A percentile compares a stretch with the other conserved stretches of the same genome.
Conservation (phyloP, 139 green algal species). For the Chlamydomonas schloesseri region DNA sequence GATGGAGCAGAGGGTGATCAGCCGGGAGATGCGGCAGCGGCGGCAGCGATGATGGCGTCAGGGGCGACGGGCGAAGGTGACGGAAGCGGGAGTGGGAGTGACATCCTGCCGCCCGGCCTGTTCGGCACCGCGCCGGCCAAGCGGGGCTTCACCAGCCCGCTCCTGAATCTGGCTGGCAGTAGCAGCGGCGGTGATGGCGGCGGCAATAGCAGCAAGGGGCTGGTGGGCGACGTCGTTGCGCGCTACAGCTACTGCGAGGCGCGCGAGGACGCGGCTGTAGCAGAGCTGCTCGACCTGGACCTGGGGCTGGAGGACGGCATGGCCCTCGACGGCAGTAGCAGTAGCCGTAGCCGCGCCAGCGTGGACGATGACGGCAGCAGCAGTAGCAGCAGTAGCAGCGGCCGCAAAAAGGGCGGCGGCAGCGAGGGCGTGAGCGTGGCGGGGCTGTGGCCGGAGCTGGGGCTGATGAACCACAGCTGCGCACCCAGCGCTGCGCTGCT, state of each 20-base stretch:
- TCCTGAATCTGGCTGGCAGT: not conserved
- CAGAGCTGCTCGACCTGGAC: not conserved
- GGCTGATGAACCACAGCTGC: conserved; percentile 45
- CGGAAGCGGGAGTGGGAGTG: not conserved
- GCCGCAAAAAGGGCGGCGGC: no score
- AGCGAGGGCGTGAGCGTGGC: not conserved
- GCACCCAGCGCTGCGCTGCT: conserved; percentile 15
- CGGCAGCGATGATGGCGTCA: not conserved
- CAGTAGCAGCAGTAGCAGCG: no score
- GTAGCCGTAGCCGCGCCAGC: no score
- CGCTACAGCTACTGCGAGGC: conserved; percentile 35
- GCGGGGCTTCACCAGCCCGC: not conserved
- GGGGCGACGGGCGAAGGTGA: not conserved
- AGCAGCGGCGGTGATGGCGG: not conserved
- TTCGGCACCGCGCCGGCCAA: not conserved
- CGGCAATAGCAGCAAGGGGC: not conserved
- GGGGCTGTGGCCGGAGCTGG: conserved; percentile 43
- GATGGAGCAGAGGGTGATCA: no score
- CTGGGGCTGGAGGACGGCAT: no score
- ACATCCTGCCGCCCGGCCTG: conserved; percentile 15
- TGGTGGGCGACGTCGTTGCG: not conserved
- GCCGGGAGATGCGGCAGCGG: not conserved
- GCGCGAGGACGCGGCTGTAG: not conserved
- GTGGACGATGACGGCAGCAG: not conserved
- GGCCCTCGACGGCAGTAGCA: no score